These are phyloP conservation scores for Aphanomyces stellatus DNA, from an alignment of 352 stramenopile genomes.

Conservation along the genomic window DNA sequence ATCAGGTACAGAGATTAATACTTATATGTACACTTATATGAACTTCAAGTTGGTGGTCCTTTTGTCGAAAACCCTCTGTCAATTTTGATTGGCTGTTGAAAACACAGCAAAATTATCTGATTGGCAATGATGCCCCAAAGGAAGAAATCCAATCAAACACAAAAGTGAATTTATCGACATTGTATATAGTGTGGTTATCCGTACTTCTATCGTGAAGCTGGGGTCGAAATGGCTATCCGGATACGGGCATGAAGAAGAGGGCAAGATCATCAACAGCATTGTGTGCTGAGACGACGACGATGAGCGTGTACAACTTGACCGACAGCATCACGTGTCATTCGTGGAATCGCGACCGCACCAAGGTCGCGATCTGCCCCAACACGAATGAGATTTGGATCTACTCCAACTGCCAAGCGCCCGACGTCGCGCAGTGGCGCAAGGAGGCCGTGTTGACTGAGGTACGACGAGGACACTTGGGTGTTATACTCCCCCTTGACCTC, in stretches of 20 bases:
- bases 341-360: slow-evolving; percentile 87
- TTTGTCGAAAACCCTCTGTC: too few species aligned
- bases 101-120: too few species aligned
- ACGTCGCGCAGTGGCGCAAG: slow-evolving; percentile 76
- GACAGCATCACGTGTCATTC: slow-evolving; percentile 87
- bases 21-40: too few species aligned
- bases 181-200: not conserved
- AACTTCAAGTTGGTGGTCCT: too few species aligned
- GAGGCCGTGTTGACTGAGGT: slow-evolving; percentile 76
- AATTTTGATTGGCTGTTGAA: too few species aligned
- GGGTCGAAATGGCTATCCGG: not conserved
- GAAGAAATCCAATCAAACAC: too few species aligned
- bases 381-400: slow-evolving; percentile 92
- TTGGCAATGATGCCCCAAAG: too few species aligned
- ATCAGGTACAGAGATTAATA: too few species aligned
- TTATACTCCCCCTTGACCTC: not conserved
- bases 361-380: slow-evolving; percentile 88
- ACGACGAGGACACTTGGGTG: too few species aligned
- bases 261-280: not conserved
- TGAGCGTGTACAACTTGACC: slow-evolving; percentile 64
- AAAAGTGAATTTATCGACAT: too few species aligned
- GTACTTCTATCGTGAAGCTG: not conserved
- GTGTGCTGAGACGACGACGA: slow-evolving; percentile 7
- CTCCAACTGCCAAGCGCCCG: slow-evolving; percentile 62
- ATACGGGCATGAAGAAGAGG: not conserved